Evolutionary conservation across 192 early-diverging fungal genomes (phyloP), one percentile per base, ranked within the genome.

Genomic region (Diversispora eburnea): DNA sequence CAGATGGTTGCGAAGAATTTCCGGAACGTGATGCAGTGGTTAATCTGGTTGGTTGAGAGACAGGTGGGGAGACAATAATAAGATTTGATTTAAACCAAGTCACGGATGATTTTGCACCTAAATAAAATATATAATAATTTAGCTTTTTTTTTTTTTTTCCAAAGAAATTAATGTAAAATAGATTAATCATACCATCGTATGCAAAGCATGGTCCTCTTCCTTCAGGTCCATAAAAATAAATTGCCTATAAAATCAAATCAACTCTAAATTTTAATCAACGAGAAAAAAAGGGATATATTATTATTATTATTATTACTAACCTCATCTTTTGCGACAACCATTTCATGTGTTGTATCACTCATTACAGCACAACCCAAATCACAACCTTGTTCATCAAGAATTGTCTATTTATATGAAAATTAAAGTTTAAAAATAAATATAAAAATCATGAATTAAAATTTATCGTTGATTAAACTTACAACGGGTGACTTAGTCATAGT

Each of bases 131-230:
- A 8, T 20, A 63, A 59, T 15, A n/a, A 73, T 63, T 33, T 4
- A 43, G n/a, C 10, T 61, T 25, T 55, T 43, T 55, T 33, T 43
- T 55, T 33, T 33, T 33, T 2, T 33, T 33, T 33, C 25, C 2
- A 33, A 33, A 33, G 25, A 33, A 33, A 33, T 33, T 33, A 33
- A 33, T 33, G 25, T 33, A 33, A 33, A 33, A 33, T 33, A 33
- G 25, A 33, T 33, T 33, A 33, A 33, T 33, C 10, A 49, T 78
- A 79, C 81, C 88, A 57, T 96, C 94, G 75, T 95, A 95, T 6
- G 91, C 92, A 80, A 93, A 95, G 74, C 94, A 96, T 5, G 92
- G 90, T 4, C 95, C 95, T 42, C 94, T 86, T 9, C 97, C 97
- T n/a, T 95, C 93, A 0, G 88, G 78, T 57, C 88, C 93, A 78